Percentiles rank a stretch among this genome's conserved stretches.
Conservation (phyloP, 805 yeast species). For the Candida oleophila region DNA sequence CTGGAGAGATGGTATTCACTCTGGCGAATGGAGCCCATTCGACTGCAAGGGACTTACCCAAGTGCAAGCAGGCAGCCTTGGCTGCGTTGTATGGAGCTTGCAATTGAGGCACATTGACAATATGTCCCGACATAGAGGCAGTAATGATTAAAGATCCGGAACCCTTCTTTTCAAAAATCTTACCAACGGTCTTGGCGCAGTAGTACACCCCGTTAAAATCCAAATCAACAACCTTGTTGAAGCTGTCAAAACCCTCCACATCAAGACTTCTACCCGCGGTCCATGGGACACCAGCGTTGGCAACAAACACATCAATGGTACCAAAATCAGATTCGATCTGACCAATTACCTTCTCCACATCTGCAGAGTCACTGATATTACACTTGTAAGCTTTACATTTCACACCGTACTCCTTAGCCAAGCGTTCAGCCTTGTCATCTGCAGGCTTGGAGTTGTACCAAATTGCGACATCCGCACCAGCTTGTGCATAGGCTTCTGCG, state of each 20-base stretch:
- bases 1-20: conserved; percentile 44
- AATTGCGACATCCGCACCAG: conserved; percentile 73
- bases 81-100: conserved; percentile 50
- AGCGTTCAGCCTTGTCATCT: conserved; percentile 57
- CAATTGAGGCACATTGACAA: conserved; percentile 44
- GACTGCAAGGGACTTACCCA: conserved; percentile 43
- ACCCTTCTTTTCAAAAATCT: conserved; percentile 37
- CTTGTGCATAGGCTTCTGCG: conserved; percentile 81
- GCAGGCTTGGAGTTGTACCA: conserved; percentile 53
- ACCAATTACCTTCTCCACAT: conserved; percentile 48
- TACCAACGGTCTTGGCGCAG: conserved; percentile 43
- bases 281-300: conserved; percentile 91
- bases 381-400: conserved; percentile 65
- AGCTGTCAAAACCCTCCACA: conserved; percentile 32
- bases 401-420: conserved; percentile 59
- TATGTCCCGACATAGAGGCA: conserved; percentile 49
- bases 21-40: conserved; percentile 50
- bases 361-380: conserved; percentile 48
- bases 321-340: conserved; percentile 70
- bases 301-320: conserved; percentile 77
- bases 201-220: conserved; percentile 44
- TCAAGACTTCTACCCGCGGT: conserved; percentile 53
- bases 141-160: conserved; percentile 44
- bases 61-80: conserved; percentile 44
- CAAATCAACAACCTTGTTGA: conserved; percentile 37